Conservation (phyloP, 2,329 filamentous ascomycete genomes). For the Cercospora sp. region DNA sequence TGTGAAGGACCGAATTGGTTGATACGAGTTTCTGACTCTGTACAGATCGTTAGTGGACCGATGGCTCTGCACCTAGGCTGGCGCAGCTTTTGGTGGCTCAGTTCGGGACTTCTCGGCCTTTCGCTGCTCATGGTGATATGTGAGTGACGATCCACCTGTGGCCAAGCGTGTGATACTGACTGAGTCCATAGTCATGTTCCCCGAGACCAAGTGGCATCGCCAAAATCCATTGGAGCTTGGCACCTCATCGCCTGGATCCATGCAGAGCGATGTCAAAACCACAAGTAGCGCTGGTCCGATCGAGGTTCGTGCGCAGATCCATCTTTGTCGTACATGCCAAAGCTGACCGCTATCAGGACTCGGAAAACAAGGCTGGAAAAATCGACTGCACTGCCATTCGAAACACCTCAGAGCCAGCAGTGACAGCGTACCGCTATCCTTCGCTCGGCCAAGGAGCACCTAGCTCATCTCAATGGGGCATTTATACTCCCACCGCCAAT, state of each 20-base stretch:
- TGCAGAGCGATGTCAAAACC: background rate
- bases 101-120: background rate
- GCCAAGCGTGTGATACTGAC: background rate
- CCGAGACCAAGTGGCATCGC: slow-evolving; percentile 32
- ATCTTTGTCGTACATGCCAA: background rate
- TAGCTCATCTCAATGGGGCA: slow-evolving; percentile 56
- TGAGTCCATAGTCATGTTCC: background rate
- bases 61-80: background rate
- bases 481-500: slow-evolving; percentile 53
- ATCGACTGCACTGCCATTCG: background rate
- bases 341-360: background rate
- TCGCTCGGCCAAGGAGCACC: slow-evolving; percentile 50
- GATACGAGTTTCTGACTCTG: background rate
- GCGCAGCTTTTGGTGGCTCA: background rate
- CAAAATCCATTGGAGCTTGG: background rate
- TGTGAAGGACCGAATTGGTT: background rate
- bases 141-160: background rate
- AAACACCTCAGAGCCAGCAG: slow-evolving; percentile 12
- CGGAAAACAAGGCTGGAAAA: background rate
- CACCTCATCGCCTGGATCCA: background rate
- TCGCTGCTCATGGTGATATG: background rate
- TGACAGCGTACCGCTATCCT: slow-evolving; percentile 35
- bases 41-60: background rate
- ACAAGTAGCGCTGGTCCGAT: background rate
- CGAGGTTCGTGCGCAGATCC: background rate